Evolutionary conservation across 192 early-diverging fungal genomes (phyloP).

Genomic region (Pecoramyces ruminantium): DNA sequence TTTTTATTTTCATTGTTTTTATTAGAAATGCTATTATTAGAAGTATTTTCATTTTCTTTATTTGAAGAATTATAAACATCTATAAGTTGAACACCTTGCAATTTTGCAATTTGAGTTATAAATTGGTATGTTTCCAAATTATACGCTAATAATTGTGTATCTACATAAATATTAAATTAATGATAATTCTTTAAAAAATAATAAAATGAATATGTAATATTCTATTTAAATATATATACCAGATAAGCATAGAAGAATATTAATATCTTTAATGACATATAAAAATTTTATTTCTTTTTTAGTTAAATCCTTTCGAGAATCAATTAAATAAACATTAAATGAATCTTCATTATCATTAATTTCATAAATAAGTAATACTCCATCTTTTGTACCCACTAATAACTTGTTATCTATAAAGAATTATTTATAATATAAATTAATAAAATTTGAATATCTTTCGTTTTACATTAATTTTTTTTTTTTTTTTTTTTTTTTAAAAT

Average conservation of each 20-base stretch:
- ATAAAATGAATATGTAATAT: too few relatives aligned
- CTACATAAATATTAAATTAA: not conserved
- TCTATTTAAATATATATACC: not conserved
- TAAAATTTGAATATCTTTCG: not conserved
- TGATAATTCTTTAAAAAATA: too few relatives aligned
- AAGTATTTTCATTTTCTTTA: not conserved
- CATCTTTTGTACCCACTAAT: not conserved
- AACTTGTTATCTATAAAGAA: not conserved
- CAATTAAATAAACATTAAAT: not conserved
- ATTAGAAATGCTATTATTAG: not conserved
- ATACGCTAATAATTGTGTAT: not conserved
- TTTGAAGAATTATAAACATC: not conserved
- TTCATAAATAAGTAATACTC: not conserved
- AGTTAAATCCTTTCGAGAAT: not conserved
- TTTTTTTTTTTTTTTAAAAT: too few relatives aligned
- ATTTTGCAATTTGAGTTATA: not conserved
- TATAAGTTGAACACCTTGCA: not conserved
- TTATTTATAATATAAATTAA: not conserved
- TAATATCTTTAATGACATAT: not conserved
- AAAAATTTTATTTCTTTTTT: not conserved
- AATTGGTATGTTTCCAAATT: not conserved
- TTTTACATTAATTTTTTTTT: too few relatives aligned
- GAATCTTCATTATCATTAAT: not conserved
- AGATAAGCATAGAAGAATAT: not conserved
- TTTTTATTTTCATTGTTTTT: not conserved